Evolutionary conservation across 345 rosid genomes (phyloP).

Genomic region (Pistacia integerrima): DNA sequence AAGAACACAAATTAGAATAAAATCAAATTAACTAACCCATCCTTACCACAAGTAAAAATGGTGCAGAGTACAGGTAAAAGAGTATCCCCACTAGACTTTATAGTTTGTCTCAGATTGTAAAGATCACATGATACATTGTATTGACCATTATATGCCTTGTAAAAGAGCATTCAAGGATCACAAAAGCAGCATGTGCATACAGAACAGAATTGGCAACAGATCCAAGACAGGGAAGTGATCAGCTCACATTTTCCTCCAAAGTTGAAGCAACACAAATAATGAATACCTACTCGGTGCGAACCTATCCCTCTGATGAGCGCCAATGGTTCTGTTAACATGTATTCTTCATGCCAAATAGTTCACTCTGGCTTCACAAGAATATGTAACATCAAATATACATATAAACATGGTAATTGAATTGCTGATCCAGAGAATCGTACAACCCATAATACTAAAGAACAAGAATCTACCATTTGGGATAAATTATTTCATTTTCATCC

Average conservation of each 20-base stretch:
- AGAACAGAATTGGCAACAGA: too few relatives aligned
- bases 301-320: background rate
- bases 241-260: too few relatives aligned
- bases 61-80: background rate
- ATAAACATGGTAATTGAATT: background rate
- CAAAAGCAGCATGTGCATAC: too few relatives aligned
- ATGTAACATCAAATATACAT: background rate
- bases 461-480: background rate
- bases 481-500: conserved; percentile 22
- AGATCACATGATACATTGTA: too few relatives aligned
- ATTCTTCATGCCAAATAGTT: background rate
- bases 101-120: too few relatives aligned
- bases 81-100: too few relatives aligned
- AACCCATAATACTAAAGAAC: background rate
- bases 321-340: background rate
- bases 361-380: background rate
- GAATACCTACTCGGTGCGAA: background rate
- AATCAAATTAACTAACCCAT: background rate
- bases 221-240: too few relatives aligned
- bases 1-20: too few relatives aligned
- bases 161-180: too few relatives aligned
- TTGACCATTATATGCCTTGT: too few relatives aligned
- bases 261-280: too few relatives aligned
- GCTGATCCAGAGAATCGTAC: background rate
- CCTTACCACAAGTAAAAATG: background rate